Evolutionary conservation across 2,329 filamentous ascomycete species (phyloP), one percentile per base, ranked within the genome.

Genomic region (Ophiostoma sp.): DNA sequence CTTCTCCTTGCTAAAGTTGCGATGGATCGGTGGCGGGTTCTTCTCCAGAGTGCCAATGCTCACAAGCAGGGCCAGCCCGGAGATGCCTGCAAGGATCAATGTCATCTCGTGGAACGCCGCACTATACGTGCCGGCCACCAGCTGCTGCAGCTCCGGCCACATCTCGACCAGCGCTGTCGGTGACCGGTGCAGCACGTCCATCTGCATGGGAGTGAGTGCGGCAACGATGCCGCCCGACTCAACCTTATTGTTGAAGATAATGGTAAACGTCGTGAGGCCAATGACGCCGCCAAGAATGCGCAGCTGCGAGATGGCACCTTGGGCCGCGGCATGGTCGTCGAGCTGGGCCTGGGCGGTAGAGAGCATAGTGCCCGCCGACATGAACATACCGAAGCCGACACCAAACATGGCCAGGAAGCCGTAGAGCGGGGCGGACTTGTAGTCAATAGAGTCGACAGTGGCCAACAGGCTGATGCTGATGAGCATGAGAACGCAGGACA

Each of bases 201-300:
- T 44, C 72, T 75, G 73, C 7, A 69, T 39, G 8, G 72, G 48
- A 20, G 70, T 72, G 3, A 75, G 71, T 10, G 13, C 6, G 4
- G 39, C 67, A 1, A 35, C 23, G 1, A 73, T 36, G 11, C 66
- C 64, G 15, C 71, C 71, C 10, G 67, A 20, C 15, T 77, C 74
- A 13, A 86, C 77, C 69, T 80, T 79, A 41, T 76, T 74, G 74
- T 86, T 86, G 76, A 87, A 84, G 13, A 89, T 80, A 17, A 87
- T 82, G n/a, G 84, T 87, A 73, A 86, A 87, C 33, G 84, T 76
- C 0, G 86, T 83, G 62, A 89, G 80, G 0, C 87, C 87, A 36
- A 89, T 80, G 52, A 84, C 84, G 2, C 87, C 87, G 0, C 87
- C 87, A 1, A 89, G 78, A 0, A 89, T 84, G 17, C 87, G 82